Evolutionary conservation across 805 yeast species (phyloP).

Genomic region (Candida golubevii): DNA sequence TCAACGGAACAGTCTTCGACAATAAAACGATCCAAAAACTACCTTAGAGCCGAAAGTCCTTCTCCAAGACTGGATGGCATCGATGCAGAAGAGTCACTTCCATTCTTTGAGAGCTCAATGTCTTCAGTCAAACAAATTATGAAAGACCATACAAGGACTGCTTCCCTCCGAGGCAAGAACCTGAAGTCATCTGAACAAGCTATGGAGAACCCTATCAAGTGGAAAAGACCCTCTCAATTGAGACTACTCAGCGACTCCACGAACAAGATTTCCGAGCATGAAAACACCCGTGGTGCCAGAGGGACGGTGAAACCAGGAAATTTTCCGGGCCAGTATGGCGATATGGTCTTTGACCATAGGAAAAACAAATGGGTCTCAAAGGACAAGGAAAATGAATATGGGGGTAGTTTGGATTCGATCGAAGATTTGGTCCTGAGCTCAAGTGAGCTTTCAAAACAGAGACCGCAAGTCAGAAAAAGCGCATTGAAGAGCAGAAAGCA

Average conservation of each 20-base stretch:
- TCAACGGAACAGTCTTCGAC: slow-evolving; percentile 5
- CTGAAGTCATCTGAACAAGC: neutral
- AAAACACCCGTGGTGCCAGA: slow-evolving; percentile 6
- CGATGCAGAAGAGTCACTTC: slow-evolving; percentile 1
- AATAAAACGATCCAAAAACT: neutral
- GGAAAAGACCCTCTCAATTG: slow-evolving; percentile 39
- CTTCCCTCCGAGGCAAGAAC: neutral
- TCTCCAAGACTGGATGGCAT: slow-evolving; percentile 4
- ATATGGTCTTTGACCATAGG: slow-evolving; percentile 31
- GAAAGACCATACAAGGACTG: neutral
- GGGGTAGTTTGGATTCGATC: slow-evolving; percentile 34
- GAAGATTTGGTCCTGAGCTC: slow-evolving; percentile 26
- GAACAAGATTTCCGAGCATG: neutral
- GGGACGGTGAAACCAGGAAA: slow-evolving; percentile 37
- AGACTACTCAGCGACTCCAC: slow-evolving; percentile 16
- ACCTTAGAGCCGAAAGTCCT: neutral
- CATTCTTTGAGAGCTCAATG: slow-evolving; percentile 11
- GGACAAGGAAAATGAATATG: slow-evolving; percentile 21
- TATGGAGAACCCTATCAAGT: slow-evolving; percentile 21
- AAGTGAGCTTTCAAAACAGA: neutral
- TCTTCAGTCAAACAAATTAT: slow-evolving; percentile 12
- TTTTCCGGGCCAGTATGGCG: slow-evolving; percentile 32
- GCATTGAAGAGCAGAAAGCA: slow-evolving; percentile 5
- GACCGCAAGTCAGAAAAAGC: neutral
- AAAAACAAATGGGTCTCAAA: slow-evolving; percentile 28